Percentiles rank a stretch among this genome's conserved stretches.
These are phyloP conservation scores for Circinella minor DNA, from an alignment of 371 early-diverging fungal genomes.

Conservation along the genomic window DNA sequence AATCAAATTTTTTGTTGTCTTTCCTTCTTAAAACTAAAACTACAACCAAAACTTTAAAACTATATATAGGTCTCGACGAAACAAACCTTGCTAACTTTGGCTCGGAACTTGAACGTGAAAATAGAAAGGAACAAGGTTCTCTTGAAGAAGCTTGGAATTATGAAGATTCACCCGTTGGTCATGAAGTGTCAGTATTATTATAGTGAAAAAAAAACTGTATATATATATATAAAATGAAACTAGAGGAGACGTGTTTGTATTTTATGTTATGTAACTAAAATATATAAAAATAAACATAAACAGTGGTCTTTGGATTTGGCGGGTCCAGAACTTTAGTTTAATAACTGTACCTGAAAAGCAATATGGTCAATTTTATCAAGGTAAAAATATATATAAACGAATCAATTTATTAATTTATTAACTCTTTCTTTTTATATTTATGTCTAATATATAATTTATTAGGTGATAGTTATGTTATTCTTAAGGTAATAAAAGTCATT, in stretches of 20 bases:
- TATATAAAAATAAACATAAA: not conserved
- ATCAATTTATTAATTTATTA: no score
- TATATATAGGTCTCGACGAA: conserved; percentile 60
- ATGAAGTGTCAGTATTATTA: conserved; percentile 38
- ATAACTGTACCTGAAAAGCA: conserved; percentile 64
- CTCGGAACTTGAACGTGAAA: conserved; percentile 71
- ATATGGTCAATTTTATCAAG: conserved; percentile 77
- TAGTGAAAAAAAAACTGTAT: not conserved
- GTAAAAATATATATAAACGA: conserved; percentile 23
- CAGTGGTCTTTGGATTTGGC: conserved; percentile 79
- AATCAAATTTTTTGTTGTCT: no score
- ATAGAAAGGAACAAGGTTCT: conserved; percentile 71
- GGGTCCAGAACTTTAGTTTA: conserved; percentile 81
- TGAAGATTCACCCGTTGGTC: conserved; percentile 53
- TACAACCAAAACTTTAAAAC: not conserved
- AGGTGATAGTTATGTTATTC: conserved; percentile 81
- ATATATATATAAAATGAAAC: not conserved
- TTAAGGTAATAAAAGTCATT: conserved; percentile 58
- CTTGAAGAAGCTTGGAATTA: conserved; percentile 76
- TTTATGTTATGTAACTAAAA: no score
- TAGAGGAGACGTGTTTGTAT: no score
- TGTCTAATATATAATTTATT: not conserved
- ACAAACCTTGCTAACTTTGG: conserved; percentile 79
- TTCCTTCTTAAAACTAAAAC: not conserved
- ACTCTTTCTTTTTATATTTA: not conserved